Percentiles rank a stretch among this genome's conserved stretches.
Evolutionary conservation across 2,329 filamentous ascomycete species (phyloP).

Genomic region (Colletotrichum viniferum): DNA sequence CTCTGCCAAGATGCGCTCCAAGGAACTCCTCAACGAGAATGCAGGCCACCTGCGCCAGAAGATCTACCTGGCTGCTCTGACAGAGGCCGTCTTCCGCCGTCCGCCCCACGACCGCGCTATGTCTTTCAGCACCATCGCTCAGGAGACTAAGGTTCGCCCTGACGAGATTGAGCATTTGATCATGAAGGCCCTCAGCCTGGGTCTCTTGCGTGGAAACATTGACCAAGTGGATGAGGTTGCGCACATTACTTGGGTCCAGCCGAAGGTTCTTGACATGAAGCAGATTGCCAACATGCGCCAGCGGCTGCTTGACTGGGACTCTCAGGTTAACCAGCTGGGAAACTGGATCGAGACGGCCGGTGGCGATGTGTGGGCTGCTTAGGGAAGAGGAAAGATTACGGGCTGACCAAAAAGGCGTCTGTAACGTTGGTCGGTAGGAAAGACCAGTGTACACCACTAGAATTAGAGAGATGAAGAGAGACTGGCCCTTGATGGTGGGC

Average conservation of each 20-base stretch:
- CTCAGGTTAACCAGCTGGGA: constrained; percentile 91
- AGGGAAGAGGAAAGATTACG: constrained; percentile 27
- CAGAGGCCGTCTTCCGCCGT: constrained; percentile 93
- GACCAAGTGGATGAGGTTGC: constrained; percentile 96
- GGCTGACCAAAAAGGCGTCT: neutral
- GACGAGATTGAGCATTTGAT: constrained; percentile 97
- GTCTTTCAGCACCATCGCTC: constrained; percentile 85
- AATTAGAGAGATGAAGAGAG: constrained; percentile 7
- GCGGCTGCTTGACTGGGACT: constrained; percentile 91
- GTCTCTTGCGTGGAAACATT: constrained; percentile 87
- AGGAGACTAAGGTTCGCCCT: constrained; percentile 89
- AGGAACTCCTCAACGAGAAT: constrained; percentile 80
- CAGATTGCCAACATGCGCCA: constrained; percentile 93
- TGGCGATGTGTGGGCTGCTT: constrained; percentile 95
- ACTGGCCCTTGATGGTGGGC: neutral
- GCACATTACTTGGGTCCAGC: constrained; percentile 98
- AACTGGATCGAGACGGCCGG: constrained; percentile 96
- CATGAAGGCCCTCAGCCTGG: constrained; percentile 98
- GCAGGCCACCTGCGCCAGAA: constrained; percentile 90
- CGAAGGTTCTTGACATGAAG: constrained; percentile 93
- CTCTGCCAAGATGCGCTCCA: constrained; percentile 79
- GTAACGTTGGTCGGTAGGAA: neutral
- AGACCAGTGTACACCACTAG: constrained; percentile 21
- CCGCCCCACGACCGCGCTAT: constrained; percentile 95
- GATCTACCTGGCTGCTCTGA: constrained; percentile 95